Base-by-base conservation (phyloP, 1,139 yeast species). In the Suhomyces terraborum region DNA sequence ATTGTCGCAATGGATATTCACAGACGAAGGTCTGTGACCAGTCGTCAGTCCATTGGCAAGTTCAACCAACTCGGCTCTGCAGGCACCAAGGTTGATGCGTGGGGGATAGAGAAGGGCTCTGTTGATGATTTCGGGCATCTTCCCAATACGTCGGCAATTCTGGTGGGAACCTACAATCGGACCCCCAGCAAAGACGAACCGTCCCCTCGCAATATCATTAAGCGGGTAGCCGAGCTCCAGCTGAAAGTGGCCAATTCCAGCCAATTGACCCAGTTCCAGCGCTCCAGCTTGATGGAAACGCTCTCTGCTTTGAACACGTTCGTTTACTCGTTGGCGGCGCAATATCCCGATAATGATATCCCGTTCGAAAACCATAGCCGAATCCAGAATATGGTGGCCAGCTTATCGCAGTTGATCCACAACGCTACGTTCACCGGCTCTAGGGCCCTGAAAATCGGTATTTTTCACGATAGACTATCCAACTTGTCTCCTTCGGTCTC, bases 401-500 rank as follows among this genome's bases (percentile, higher is more conserved):
- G 23, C 21, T 14, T 44, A 21, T 37, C 36, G 3, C 39, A 18
- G 8, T 25, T 43, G 25, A 24, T 41, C 14, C 38, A 32, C 12
- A 39, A 22, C n/a, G 46, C 46, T 24, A 41, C 45, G 8, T 20
- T 13, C 19, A 10, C 6, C 3, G 32, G 34, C 18, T 16, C 19
- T 14, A 20, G 29, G 4, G 26, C 35, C 8, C 14, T 32, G 21
- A 35, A 41, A 24, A 41, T 43, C 18, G 55, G 55, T 1, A 45
- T 51, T 21, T 52, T 53, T 31, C 54, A 51, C 21, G 54, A 51
- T 26, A 30, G 49, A n/a, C 27, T 48, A 14, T 31, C 51, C 21
- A 52, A 47, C 27, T 32, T 49, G 19, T 52, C 55, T 9, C 54
- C 55, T 1, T 46, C 56, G 4, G 37, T 50, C 4, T 51, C 55